These are phyloP conservation scores for Geotrichum reessii DNA, from an alignment of 1,139 yeast genomes.

Conservation along the genomic window DNA sequence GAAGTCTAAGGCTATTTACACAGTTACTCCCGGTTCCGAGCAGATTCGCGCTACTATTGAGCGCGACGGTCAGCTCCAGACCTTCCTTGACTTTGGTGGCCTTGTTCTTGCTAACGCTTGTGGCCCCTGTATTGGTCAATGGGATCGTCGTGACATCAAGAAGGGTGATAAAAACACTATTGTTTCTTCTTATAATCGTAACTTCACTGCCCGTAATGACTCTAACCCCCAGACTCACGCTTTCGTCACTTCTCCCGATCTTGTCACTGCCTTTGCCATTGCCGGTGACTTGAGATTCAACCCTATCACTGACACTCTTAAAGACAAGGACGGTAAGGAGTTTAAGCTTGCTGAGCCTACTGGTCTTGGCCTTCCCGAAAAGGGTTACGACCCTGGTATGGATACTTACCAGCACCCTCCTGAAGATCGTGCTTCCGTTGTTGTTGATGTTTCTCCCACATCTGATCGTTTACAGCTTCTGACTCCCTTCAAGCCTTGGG, in stretches of 20 bases:
- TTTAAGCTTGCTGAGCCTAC: constrained; percentile 78
- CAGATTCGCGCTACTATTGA: constrained; percentile 96
- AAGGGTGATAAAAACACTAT: constrained; percentile 68
- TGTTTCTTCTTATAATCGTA: constrained; percentile 92
- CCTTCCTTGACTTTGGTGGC: constrained; percentile 92
- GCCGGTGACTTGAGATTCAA: constrained; percentile 86
- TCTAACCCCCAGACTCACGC: constrained; percentile 97
- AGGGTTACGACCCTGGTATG: constrained; percentile 63
- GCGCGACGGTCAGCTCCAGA: constrained; percentile 89
- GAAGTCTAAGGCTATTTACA: constrained; percentile 86
- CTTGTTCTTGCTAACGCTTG: constrained; percentile 94
- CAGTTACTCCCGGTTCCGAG: constrained; percentile 98
- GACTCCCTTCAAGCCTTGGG: constrained; percentile 84
- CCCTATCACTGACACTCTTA: constrained; percentile 74
- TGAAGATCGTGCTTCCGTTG: constrained; percentile 69
- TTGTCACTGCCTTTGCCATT: constrained; percentile 93
- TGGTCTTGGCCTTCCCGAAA: constrained; percentile 60
- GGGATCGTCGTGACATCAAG: constrained; percentile 90
- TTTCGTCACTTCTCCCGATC: constrained; percentile 92
- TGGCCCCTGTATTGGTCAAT: constrained; percentile 99
- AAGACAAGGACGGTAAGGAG: constrained; percentile 54
- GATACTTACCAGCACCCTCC: constrained; percentile 66
- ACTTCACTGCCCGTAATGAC: constrained; percentile 94
- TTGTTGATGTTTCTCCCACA: constrained; percentile 66
- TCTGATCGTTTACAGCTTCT: constrained; percentile 78